Base-by-base conservation (phyloP, 306 rosid genomes). In the Trifolium subterraneum region DNA sequence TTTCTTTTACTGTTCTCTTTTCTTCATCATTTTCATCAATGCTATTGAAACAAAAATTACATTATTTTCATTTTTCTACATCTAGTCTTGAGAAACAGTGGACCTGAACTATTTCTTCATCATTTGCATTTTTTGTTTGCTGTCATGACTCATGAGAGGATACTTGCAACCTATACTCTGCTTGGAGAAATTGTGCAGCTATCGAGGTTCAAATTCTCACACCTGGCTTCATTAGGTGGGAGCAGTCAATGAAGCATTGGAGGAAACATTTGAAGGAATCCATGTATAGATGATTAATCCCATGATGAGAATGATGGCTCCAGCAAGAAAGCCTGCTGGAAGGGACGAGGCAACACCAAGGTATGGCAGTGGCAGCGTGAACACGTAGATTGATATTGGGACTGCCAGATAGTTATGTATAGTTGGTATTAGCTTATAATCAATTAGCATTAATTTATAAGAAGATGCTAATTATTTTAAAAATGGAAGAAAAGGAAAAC, bases 331-430 rank as follows among this genome's bases (percentile, higher is more conserved):
- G 71, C 98, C 96, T 22, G 86, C 58, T 8, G 98, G 98, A 80
- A 92, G 87, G 20, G 98, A 76, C 25, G 93, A 78, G 10, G 89
- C 88, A 60, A 88, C 88, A 0, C 92, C 97, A 19, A 92, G 84
- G 86, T 86, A 90, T 39, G 97, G 97, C 51, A 92, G 82, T 15
- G 96, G 97, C 83, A 92, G 76, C 7, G 98, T 92, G 87, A 92
- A 90, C 82, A 90, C 52, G 48, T 77, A 92, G 38, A 90, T 80
- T 0, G 98, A 83, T 54, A 90, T 90, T 6, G 98, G 98, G 64
- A 92, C 98, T 92, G 98, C 81, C 78, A n/a, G n/a, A n/a, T n/a
- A n/a, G n/a, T n/a, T n/a, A n/a, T n/a, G n/a, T n/a, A n/a, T n/a
- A n/a, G n/a, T n/a, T n/a, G n/a, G n/a, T n/a, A n/a, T n/a, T n/a